Evolutionary conservation across 352 stramenopile genomes (phyloP), one percentile per base, ranked within the genome.

Genomic region (Phytopythium cucurbitacearum): DNA sequence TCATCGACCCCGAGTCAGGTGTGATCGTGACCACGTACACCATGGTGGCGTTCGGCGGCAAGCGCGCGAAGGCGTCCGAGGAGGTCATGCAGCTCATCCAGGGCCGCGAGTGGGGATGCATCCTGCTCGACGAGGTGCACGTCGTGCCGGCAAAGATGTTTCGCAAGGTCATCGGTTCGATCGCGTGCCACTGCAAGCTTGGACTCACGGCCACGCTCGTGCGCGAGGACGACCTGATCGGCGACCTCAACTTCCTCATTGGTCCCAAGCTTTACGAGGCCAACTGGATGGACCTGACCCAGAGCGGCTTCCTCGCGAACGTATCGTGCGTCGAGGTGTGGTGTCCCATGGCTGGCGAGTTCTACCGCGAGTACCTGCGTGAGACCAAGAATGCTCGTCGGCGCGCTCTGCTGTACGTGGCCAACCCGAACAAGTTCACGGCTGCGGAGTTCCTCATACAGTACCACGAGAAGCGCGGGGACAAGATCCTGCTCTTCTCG

Each of bases 201-300:
- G 97, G 97, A 5, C 74, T 99, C 6, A 99, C 97, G 0, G 97
- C 97, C 6, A 99, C 97, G 15, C 74, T 99, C 28, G 97, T 99
- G 34, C 90, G 97, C 32, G 97, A 99, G 69, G 97, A 99, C 72
- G 95, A 99, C 71, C 74, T 99, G 10, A 99, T 99, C 71, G 94
- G 91, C 21, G 96, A 99, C 74, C 77, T 99, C n/a, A 98, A 99
- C 74, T 99, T 98, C 73, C 84, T 99, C 10, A 99, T 99, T 61
- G 97, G 97, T 11, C 97, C 96, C 1, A 99, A 99, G 66, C 64
- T 94, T 16, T 94, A 94, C 50, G 83, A 94, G 61, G 97, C 97
- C 33, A 99, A 99, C 71, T 99, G 97, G 97, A 99, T 99, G 96
- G 96, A 99, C 76, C 73, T 99, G 8, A 99, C 97, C 33, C 88